Evolutionary conservation across 1,284 basidiomycete genomes (phyloP).

Genomic region (Ustilago cynodontis): DNA sequence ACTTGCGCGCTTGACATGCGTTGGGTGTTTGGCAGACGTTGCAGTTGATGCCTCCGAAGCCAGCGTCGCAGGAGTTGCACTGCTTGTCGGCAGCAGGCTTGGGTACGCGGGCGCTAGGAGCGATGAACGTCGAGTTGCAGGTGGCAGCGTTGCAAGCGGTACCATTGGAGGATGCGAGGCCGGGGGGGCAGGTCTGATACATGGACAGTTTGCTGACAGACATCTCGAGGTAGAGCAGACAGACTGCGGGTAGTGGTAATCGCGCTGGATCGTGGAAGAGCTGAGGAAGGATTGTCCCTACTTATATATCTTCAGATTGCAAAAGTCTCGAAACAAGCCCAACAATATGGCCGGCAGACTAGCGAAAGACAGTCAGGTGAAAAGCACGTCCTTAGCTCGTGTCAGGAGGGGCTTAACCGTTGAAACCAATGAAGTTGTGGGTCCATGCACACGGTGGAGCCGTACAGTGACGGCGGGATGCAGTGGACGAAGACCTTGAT

Average conservation of each 20-base stretch:
- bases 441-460: background rate
- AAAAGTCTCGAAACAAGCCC: too few species aligned
- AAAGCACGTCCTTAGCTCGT: background rate
- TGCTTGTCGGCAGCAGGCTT: constrained; percentile 36
- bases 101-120: constrained; percentile 33
- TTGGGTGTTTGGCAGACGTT: constrained; percentile 52
- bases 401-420: background rate
- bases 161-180: constrained; percentile 46
- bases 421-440: background rate
- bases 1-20: constrained; percentile 46
- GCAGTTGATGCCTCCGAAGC: constrained; percentile 61
- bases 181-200: constrained; percentile 55
- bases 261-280: background rate
- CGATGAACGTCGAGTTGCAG: constrained; percentile 55
- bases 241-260: background rate
- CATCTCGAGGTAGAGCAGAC: constrained; percentile 18
- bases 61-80: constrained; percentile 51
- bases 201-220: constrained; percentile 45
- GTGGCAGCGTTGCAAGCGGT: constrained; percentile 53
- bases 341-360: too few species aligned
- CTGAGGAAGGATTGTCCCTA: too few species aligned
- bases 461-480: background rate
- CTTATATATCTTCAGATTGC: too few species aligned
- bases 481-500: background rate
- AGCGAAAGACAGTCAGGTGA: too few species aligned